Evolutionary conservation across 108 stramenopile species (phyloP).

Genomic region (Cyclostephanos tholiformis): DNA sequence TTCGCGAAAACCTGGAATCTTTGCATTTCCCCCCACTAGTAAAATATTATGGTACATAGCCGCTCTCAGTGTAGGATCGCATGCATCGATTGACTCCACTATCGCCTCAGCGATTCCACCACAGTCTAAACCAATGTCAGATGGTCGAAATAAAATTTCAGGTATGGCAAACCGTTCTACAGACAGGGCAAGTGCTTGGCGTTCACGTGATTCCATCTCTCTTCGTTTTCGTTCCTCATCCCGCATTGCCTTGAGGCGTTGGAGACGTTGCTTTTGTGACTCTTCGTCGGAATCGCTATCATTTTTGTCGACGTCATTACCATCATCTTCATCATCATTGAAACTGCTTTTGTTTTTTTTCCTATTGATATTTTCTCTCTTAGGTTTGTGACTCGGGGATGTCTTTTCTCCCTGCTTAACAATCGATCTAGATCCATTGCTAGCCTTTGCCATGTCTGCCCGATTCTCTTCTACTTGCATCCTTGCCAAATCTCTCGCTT

Average conservation of each 20-base stretch:
- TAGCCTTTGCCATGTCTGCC: constrained; percentile 27
- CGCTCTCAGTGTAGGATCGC: constrained; percentile 66
- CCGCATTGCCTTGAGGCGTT: constrained; percentile 61
- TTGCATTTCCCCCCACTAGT: constrained; percentile 85
- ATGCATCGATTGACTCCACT: constrained; percentile 75
- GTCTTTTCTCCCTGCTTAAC: background rate
- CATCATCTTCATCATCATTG: constrained; percentile 27
- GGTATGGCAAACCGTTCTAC: constrained; percentile 93
- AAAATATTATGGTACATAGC: constrained; percentile 83
- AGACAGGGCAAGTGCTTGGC: constrained; percentile 77
- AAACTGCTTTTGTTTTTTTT: constrained; percentile 9
- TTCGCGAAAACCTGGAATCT: constrained; percentile 73
- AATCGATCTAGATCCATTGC: constrained; percentile 16
- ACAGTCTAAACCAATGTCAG: constrained; percentile 87
- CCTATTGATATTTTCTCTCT: background rate
- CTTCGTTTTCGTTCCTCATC: constrained; percentile 68
- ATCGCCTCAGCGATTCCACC: constrained; percentile 87
- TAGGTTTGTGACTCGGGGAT: constrained; percentile 17
- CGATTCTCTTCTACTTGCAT: constrained; percentile 5
- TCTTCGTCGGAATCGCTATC: constrained; percentile 77
- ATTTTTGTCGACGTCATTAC: constrained; percentile 28
- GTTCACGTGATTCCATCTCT: constrained; percentile 62
- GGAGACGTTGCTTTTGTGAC: constrained; percentile 62
- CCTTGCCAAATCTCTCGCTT: constrained; percentile 41
- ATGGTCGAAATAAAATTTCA: constrained; percentile 92